Evolutionary conservation across 1,284 basidiomycete genomes (phyloP).

Genomic region (Ganoderma resinaceum): DNA sequence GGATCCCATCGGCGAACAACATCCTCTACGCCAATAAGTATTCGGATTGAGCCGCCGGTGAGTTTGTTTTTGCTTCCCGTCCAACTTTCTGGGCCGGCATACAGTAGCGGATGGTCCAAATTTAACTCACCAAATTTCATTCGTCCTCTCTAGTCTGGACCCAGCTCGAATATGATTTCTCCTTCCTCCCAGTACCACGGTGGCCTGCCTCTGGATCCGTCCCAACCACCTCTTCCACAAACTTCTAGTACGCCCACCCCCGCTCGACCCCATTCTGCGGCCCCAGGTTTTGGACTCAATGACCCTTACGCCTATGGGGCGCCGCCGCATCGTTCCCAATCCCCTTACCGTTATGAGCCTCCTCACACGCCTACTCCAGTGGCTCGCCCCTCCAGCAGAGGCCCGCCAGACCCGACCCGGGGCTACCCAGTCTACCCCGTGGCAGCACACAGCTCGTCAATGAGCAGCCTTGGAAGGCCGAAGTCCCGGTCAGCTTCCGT

Average conservation of each 20-base stretch:
- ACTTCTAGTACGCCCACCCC: conserved; percentile 30
- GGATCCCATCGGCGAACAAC: conserved; percentile 19
- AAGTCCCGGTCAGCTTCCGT: conserved; percentile 14
- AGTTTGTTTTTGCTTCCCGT: conserved; percentile 13
- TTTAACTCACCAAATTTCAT: conserved; percentile 11
- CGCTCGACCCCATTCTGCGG: conserved; percentile 8
- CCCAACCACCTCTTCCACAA: conserved; percentile 17
- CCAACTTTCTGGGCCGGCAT: background rate
- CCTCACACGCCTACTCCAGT: conserved; percentile 33
- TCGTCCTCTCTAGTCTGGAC: conserved; percentile 29
- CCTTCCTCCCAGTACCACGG: conserved; percentile 22
- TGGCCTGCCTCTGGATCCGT: conserved; percentile 33
- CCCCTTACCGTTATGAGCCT: conserved; percentile 25
- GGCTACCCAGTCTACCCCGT: conserved; percentile 15
- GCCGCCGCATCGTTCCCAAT: conserved; percentile 7
- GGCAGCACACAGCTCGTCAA: conserved; percentile 13
- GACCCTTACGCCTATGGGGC: conserved; percentile 16
- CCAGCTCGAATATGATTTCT: conserved; percentile 30
- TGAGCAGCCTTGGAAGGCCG: conserved; percentile 5
- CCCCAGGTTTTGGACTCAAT: conserved; percentile 4
- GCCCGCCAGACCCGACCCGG: conserved; percentile 22
- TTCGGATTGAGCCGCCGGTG: conserved; percentile 37
- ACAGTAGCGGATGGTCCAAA: background rate
- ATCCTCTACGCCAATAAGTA: conserved; percentile 29
- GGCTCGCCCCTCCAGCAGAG: conserved; percentile 19